Percentiles rank a stretch among this genome's conserved stretches.
Conservation (phyloP, 352 stramenopile species). For the Pythium angustatum region DNA sequence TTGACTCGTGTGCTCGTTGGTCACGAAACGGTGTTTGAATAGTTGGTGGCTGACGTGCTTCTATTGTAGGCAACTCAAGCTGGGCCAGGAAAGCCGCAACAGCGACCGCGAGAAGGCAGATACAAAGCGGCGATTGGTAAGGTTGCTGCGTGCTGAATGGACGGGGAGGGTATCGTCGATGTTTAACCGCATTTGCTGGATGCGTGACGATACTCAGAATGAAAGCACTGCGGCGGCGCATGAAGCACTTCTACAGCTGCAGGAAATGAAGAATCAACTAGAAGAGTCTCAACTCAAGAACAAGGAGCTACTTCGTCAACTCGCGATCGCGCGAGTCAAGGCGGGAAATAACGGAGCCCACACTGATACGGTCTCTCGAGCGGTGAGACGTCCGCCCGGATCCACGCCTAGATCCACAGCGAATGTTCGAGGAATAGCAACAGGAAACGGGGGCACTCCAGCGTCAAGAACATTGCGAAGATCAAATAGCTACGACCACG, state of each 20-base stretch:
- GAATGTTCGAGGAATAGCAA: neutral
- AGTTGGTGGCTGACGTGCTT: too few species aligned
- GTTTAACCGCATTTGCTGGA: neutral
- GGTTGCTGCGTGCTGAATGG: too few species aligned
- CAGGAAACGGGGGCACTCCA: neutral
- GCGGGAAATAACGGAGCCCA: conserved; percentile 8
- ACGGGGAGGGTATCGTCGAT: too few species aligned
- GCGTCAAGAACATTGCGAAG: conserved; percentile 6
- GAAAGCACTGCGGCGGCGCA: conserved; percentile 53
- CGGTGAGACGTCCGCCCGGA: neutral
- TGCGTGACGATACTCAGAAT: conserved; percentile 30
- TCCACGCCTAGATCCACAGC: neutral
- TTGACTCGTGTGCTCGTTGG: neutral
- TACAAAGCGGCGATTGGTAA: conserved; percentile 24
- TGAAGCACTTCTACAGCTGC: conserved; percentile 57
- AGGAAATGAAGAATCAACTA: conserved; percentile 58
- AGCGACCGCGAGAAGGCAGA: conserved; percentile 21
- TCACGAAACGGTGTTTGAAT: neutral
- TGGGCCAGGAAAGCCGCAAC: neutral
- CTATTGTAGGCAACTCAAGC: conserved; percentile 28
- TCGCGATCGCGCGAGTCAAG: conserved; percentile 64
- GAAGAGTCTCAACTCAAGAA: conserved; percentile 77
- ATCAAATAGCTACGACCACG: conserved; percentile 8
- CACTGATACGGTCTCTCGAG: neutral
- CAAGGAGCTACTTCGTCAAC: conserved; percentile 67